Evolutionary conservation across 345 rosid species (phyloP), one percentile per base, ranked within the genome.

Genomic region (Lenwebbia sp.): DNA sequence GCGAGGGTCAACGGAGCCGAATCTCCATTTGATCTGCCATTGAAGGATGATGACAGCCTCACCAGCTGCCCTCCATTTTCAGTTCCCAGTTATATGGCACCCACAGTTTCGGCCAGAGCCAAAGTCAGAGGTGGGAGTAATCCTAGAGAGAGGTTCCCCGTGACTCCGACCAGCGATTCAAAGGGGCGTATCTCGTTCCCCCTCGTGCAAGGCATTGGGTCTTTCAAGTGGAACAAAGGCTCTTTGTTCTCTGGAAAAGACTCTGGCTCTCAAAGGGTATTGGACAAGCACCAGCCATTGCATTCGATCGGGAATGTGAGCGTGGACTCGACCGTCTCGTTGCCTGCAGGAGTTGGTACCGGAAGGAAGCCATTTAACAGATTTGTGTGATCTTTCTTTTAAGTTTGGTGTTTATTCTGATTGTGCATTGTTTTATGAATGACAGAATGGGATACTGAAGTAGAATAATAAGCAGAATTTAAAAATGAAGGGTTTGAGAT

Each of bases 31-130:
- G 86, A 91, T 87, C 28, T 90, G 28, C 92, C 94, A 12, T 50
- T 90, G 52, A 97, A 94, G 91, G 99, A 97, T 52, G 99, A 97
- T 41, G 99, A 97, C 65, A 96, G 99, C 88, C 95, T 97, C 84
- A 93, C 88, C 23, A 96, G 99, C 88, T 97, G 99, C 89, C 99
- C 99, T 0, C 95, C 99, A 3, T 95, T 95, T 90, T 94, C 98
- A 1, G 95, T 91, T 54, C 99, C 99, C n/a, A 96, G 90, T 91
- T 97, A 97, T 89, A 96, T 97, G 99, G 88, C 86, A 47, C 97
- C 98, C 5, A 97, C 99, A 0, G 94, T 88, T 49, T 96, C 99
- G 2, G 94, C 99, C n/a, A 95, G 92, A 88, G 99, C 98, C 11
- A 97, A 95, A 86, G 90, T 52, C 13, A 93, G 99, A 88, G 92